phyloP scores from a whole-genome alignment of 352 stramenopile species.

The Globisporangium alternatum region DNA sequence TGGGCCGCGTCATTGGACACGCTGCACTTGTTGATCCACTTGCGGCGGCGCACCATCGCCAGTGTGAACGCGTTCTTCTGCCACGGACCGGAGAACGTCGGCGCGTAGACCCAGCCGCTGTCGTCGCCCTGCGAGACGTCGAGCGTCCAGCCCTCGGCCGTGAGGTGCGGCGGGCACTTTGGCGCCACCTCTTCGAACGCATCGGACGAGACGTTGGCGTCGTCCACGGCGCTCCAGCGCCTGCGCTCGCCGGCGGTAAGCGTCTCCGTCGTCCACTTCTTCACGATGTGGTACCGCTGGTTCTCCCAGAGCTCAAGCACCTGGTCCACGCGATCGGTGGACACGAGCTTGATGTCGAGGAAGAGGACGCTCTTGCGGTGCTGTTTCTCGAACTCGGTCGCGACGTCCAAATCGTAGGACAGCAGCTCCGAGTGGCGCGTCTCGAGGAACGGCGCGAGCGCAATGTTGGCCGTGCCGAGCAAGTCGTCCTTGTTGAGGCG shows the following conservation, averaged over 20 bases:
- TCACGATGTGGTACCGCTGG: constrained; percentile 73
- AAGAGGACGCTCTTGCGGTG: constrained; percentile 55
- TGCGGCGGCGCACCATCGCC: constrained; percentile 73
- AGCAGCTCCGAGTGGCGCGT: constrained; percentile 44
- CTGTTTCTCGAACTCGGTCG: constrained; percentile 54
- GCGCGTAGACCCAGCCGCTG: constrained; percentile 84
- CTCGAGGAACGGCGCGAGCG: constrained; percentile 51
- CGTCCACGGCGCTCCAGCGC: constrained; percentile 63
- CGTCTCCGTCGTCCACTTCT: constrained; percentile 71
- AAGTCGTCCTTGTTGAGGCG: constrained; percentile 57
- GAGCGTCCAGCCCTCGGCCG: constrained; percentile 69
- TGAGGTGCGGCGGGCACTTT: constrained; percentile 48
- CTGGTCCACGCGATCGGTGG: constrained; percentile 51
- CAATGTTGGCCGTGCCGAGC: constrained; percentile 46
- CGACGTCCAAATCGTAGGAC: constrained; percentile 55
- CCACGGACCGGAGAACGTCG: constrained; percentile 73
- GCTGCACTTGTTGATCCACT: constrained; percentile 80
- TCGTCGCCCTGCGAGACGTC: constrained; percentile 77
- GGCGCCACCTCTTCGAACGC: constrained; percentile 69
- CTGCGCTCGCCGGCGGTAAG: constrained; percentile 59
- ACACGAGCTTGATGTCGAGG: constrained; percentile 53
- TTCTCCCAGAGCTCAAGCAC: constrained; percentile 85
- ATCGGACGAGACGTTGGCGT: constrained; percentile 57
- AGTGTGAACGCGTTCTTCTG: constrained; percentile 72
- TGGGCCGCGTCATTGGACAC: constrained; percentile 16